phyloP scores from a whole-genome alignment of 2,329 filamentous ascomycete species.

The Fusarium newnesense region DNA sequence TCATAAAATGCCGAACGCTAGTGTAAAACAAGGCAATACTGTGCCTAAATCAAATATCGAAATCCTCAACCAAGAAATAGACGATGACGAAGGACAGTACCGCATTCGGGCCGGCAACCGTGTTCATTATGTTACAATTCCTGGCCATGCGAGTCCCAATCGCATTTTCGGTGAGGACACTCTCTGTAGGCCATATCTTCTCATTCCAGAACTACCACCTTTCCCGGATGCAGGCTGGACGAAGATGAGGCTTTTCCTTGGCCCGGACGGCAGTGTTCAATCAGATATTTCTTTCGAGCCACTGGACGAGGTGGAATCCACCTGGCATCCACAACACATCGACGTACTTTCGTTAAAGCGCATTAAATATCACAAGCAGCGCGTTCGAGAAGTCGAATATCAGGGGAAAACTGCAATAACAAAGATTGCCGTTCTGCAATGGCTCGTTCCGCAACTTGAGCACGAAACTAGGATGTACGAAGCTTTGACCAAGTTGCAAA shows the following conservation, averaged over 20 bases:
- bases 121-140: neutral
- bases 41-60: neutral
- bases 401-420: fast-evolving
- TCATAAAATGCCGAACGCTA: fast-evolving
- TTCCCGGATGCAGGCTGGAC: neutral
- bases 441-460: neutral
- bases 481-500: neutral
- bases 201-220: neutral
- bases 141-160: neutral
- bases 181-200: neutral
- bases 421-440: neutral
- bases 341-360: neutral
- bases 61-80: neutral
- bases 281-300: neutral
- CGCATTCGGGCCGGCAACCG: neutral
- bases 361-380: neutral
- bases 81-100: neutral
- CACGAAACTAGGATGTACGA: neutral
- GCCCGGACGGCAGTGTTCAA: neutral
- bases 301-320: fast-evolving
- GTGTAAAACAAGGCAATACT: fast-evolving
- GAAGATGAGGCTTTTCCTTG: neutral
- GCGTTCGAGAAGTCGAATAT: neutral
- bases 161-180: fast-evolving
- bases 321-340: neutral